Evolutionary conservation across 345 rosid species (phyloP).

Genomic region (Bruguiera parviflora): DNA sequence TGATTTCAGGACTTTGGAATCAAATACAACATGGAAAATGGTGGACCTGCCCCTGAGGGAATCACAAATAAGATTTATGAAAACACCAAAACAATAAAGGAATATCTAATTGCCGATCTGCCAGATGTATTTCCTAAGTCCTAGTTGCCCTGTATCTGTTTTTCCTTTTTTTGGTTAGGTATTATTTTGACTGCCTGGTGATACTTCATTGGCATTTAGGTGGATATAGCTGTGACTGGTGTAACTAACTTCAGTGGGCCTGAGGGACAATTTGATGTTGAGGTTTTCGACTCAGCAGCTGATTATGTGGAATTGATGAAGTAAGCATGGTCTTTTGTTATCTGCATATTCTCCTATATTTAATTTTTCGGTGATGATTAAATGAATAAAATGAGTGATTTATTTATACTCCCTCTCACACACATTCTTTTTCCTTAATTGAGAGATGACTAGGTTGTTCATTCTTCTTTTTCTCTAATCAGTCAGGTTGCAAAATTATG

Average conservation of each 20-base stretch:
- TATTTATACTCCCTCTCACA: neutral
- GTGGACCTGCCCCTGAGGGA: slow-evolving; percentile 99
- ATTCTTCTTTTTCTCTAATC: too few relatives aligned
- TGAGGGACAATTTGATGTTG: slow-evolving; percentile 87
- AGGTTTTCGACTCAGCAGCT: slow-evolving; percentile 88
- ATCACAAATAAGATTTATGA: slow-evolving; percentile 92
- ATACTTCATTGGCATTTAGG: slow-evolving; percentile 40
- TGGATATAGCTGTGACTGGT: slow-evolving; percentile 66
- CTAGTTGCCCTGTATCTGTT: slow-evolving; percentile 2
- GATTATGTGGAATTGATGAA: slow-evolving; percentile 92
- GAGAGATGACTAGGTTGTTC: too few relatives aligned
- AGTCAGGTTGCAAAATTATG: too few relatives aligned
- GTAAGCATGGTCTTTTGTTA: slow-evolving; percentile 43
- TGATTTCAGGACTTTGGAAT: slow-evolving; percentile 86
- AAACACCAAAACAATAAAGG: slow-evolving; percentile 86
- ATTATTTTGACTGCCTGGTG: neutral
- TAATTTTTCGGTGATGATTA: neutral
- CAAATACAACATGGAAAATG: slow-evolving; percentile 99
- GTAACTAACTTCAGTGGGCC: slow-evolving; percentile 71
- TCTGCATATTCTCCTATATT: neutral
- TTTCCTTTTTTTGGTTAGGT: neutral
- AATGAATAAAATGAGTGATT: neutral
- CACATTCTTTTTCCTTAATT: neutral
- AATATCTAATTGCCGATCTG: slow-evolving; percentile 73
- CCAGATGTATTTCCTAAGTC: slow-evolving; percentile 53